Base-by-base conservation (phyloP, 1,284 basidiomycete species). In the Puccinia triticina region DNA sequence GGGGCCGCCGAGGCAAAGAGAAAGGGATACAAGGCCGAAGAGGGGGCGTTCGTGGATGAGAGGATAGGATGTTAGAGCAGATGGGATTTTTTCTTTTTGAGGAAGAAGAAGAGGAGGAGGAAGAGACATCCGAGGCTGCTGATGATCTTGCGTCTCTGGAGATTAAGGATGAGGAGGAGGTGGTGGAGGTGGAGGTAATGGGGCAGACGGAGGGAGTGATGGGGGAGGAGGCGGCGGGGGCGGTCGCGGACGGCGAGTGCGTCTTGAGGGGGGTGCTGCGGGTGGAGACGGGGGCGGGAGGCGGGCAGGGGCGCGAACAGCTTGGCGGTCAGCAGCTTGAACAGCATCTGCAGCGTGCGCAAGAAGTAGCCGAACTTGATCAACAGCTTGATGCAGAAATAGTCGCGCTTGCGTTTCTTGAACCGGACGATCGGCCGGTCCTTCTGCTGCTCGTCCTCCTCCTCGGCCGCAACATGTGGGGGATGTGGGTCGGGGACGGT, bases 311-410 rank as follows among this genome's bases (percentile, higher is more conserved):
- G 48, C 16, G 12, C 34, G 29, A 73, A 50, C 7, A 73, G 40
- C 71, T 53, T 73, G 2, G 43, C 21, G 29, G 23, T 73, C 53
- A 73, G 48, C 5, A 73, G 23, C 48, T 48, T 48, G 29, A 73
- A 48, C 53, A 73, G 53, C 71, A 73, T 73, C 71, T 73, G 46
- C 29, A 73, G 48, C 21, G 71, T 53, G 18, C 71, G 40, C 11
- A 73, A 34, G 48, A 73, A 48, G 53, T 73, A 73, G 16, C 71
- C 71, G 53, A 73, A 46, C 48, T 73, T 73, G 48, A 73, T 73
- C 8, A 73, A 29, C 32, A 73, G 53, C 29, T 73, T 73, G 43
- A 73, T 73, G 29, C 71, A 73, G 29, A 73, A 73, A 73, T 73
- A 50, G 43, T 53, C 71, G 53, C 71, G 48, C 53, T 73, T 53